Percentiles rank a stretch among this genome's conserved stretches.
phyloP scores from a whole-genome alignment of 495 filamentous ascomycete genomes.

The Trichocladium antarcticum region DNA sequence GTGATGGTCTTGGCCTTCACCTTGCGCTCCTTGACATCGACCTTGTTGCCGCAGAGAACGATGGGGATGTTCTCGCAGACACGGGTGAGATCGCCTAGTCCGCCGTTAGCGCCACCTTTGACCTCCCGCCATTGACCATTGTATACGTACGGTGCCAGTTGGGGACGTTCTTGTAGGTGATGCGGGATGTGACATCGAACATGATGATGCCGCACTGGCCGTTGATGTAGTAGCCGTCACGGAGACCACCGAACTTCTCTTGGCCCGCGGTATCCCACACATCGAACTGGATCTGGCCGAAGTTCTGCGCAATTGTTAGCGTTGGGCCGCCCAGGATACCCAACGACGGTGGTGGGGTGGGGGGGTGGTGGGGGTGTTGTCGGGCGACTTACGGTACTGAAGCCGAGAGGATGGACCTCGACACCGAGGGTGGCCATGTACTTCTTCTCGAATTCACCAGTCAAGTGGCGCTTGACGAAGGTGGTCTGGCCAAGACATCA shows the following conservation, averaged over 20 bases:
- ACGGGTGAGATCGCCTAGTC: slow-evolving; percentile 90
- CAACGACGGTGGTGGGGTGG: slow-evolving; percentile 11
- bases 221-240: slow-evolving; percentile 99
- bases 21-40: slow-evolving; percentile 99
- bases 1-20: slow-evolving; percentile 99
- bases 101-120: slow-evolving; percentile 12
- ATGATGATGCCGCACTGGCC: slow-evolving; percentile 99
- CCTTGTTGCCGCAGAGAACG: slow-evolving; percentile 98
- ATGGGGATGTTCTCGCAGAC: slow-evolving; percentile 99
- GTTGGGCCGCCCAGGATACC: slow-evolving; percentile 6
- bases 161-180: slow-evolving; percentile 99
- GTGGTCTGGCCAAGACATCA: slow-evolving; percentile 57
- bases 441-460: slow-evolving; percentile 99
- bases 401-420: slow-evolving; percentile 91
- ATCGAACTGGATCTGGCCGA: slow-evolving; percentile 94
- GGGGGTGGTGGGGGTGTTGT: too few relatives aligned
- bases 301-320: slow-evolving; percentile 55
- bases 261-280: slow-evolving; percentile 99
- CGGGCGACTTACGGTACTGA: slow-evolving; percentile 76
- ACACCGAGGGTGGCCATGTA: slow-evolving; percentile 99
- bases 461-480: slow-evolving; percentile 99
- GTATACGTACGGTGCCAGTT: slow-evolving; percentile 97
- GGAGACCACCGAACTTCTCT: slow-evolving; percentile 99
- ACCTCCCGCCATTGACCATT: not conserved
- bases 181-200: slow-evolving; percentile 99